These are phyloP conservation scores for Paecilomyces sp. DNA, from an alignment of 2,329 filamentous ascomycete species.

Conservation along the genomic window DNA sequence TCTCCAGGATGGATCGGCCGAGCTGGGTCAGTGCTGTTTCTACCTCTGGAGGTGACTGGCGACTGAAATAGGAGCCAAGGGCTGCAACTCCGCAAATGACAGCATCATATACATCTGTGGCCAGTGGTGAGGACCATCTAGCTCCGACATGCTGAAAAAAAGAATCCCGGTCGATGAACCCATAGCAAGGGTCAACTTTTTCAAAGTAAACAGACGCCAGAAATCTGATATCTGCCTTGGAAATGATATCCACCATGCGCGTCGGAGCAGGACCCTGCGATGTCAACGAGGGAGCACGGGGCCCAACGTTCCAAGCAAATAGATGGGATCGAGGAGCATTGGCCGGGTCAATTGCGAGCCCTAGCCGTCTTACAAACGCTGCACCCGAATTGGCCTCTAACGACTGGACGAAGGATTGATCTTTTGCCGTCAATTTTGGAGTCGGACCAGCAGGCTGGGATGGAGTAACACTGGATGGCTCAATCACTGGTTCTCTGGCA, in stretches of 20 bases:
- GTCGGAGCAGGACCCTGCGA: constrained; percentile 5
- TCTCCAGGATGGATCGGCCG: constrained; percentile 42
- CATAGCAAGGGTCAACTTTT: constrained; percentile 48
- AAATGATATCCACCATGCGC: constrained; percentile 42
- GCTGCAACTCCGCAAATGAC: constrained; percentile 51
- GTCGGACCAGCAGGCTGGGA: not conserved
- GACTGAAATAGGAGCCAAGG: constrained; percentile 47
- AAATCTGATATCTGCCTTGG: constrained; percentile 41
- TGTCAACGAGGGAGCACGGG: constrained; percentile 1
- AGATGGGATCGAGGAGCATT: constrained; percentile 48
- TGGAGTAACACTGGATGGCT: constrained; percentile 10
- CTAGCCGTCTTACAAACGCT: constrained; percentile 48
- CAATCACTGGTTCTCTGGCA: constrained; percentile 15
- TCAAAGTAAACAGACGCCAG: constrained; percentile 46
- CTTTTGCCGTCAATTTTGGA: not conserved
- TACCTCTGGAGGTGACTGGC: constrained; percentile 29
- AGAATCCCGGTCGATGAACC: constrained; percentile 34
- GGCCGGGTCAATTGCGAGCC: constrained; percentile 46
- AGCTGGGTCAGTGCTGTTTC: constrained; percentile 43
- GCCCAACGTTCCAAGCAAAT: constrained; percentile 50
- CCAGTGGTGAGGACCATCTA: constrained; percentile 17
- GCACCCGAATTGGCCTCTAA: constrained; percentile 53
- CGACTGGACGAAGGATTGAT: constrained; percentile 24
- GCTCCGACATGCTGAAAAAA: constrained; percentile 22
- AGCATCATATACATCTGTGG: constrained; percentile 35